A percentile compares a stretch with the other conserved stretches of the same genome.
phyloP scores from a whole-genome alignment of 2,329 filamentous ascomycete species.

The Colletotrichum liaoningense region DNA sequence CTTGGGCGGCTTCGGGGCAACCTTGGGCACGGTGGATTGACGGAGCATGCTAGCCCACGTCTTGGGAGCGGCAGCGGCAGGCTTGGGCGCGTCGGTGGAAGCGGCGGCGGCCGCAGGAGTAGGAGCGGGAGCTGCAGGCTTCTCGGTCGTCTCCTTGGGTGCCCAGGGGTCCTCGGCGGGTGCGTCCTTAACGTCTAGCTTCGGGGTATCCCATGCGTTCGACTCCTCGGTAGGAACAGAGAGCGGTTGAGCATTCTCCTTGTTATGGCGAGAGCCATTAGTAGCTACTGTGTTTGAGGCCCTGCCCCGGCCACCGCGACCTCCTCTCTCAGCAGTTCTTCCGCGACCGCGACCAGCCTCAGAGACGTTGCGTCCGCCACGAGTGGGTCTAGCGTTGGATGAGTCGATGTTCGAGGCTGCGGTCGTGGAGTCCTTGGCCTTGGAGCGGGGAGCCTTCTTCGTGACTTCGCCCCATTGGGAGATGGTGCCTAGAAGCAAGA shows the following conservation, averaged over 20 bases:
- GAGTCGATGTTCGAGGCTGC: slow-evolving; percentile 62
- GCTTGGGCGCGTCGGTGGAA: slow-evolving; percentile 50
- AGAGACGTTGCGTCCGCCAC: slow-evolving; percentile 71
- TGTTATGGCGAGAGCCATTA: slow-evolving; percentile 68
- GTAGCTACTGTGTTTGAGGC: slow-evolving; percentile 65
- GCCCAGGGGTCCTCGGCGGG: slow-evolving; percentile 51
- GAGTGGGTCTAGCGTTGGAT: slow-evolving; percentile 60
- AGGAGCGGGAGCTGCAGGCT: slow-evolving; percentile 47
- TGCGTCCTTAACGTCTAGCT: slow-evolving; percentile 50
- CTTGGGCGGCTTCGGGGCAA: slow-evolving; percentile 63
- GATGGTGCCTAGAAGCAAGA: slow-evolving; percentile 70
- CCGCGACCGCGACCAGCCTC: slow-evolving; percentile 71
- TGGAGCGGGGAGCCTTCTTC: slow-evolving; percentile 81
- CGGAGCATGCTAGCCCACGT: slow-evolving; percentile 84
- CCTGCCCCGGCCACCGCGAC: slow-evolving; percentile 72
- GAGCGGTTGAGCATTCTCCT: slow-evolving; percentile 62
- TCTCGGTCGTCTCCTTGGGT: slow-evolving; percentile 52
- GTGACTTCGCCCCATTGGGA: slow-evolving; percentile 88
- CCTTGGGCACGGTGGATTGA: slow-evolving; percentile 68
- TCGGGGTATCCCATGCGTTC: slow-evolving; percentile 63
- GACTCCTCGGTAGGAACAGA: slow-evolving; percentile 80
- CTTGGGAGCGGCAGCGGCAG: slow-evolving; percentile 59
- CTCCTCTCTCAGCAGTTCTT: slow-evolving; percentile 72
- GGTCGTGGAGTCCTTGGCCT: slow-evolving; percentile 73
- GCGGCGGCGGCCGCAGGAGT: slow-evolving; percentile 44